Evolutionary conservation across 805 yeast species (phyloP), one percentile per base, ranked within the genome.

Genomic region (Yarrowia divulgata): DNA sequence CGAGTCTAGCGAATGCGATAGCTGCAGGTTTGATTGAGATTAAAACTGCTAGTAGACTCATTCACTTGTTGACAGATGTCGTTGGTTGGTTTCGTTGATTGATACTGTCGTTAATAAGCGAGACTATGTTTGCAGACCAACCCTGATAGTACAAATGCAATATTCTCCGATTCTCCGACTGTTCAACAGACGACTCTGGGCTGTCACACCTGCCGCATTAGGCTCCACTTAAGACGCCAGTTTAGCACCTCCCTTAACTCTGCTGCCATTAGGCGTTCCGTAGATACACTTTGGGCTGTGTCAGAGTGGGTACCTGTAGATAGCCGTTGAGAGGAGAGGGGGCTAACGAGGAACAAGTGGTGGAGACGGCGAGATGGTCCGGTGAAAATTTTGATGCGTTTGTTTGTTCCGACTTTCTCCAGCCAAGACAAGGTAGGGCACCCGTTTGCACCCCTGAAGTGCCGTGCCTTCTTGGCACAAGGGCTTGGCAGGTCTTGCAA

Each of bases 271-370:
- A 48, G 52, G 52, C 35, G 52, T 48, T 29, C 8, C 13, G 1
- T 1, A 48, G 52, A 48, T 48, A 48, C 32, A 14, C 52, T 48
- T 48, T 14, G n/a, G 52, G 52, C 52, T 14, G 52, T 48, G 52
- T 35, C 13, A 48, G 8, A 48, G 52, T 48, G 52, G 52, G 10
- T 48, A 19, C 50, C 50, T 3, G 23, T 6, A 48, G 35, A 48
- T 39, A 39, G 16, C 13, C 16, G 40, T 39, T 39, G 40, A 39
- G 16, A 10, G 40, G 9, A 16, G 40, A 39, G 13, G 14, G 9
- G 40, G 10, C 29, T 23, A 23, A 23, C 29, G 29, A 23, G 29
- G n/a, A 23, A 4, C 29, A 2, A 23, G 29, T 23, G 29, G 29
- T 23, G 29, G 29, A 23, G 29, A 23, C 29, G 2, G 29, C 4